Conservation (phyloP, 495 filamentous ascomycete genomes). For the Penicillium atrosanguineum region DNA sequence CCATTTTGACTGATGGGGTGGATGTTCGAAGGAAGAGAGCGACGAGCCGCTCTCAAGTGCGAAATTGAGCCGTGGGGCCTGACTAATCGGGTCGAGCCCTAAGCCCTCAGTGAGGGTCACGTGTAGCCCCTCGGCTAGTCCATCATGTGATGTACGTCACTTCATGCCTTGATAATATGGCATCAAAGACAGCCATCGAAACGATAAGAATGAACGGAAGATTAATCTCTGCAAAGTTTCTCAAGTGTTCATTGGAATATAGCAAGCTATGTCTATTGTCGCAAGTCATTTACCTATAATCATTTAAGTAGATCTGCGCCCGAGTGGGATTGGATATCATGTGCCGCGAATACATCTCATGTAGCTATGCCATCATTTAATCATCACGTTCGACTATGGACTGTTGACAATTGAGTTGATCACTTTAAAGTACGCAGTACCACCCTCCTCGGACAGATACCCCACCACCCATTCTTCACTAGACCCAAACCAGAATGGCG, state of each 20-base stretch:
- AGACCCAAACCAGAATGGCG: slow-evolving; percentile 44
- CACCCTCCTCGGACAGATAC: slow-evolving; percentile 27
- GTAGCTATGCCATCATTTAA: background rate
- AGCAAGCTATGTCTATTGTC: too few species aligned
- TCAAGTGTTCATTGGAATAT: background rate
- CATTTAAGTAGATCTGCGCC: too few species aligned
- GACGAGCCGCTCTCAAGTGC: slow-evolving; percentile 37
- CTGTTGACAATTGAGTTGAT: slow-evolving; percentile 30
- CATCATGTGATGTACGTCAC: background rate
- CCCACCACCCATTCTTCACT: slow-evolving; percentile 41
- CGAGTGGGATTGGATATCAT: too few species aligned
- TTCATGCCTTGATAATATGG: background rate
- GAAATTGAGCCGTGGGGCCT: slow-evolving; percentile 50
- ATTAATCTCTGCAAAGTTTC: background rate
- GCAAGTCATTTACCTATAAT: too few species aligned
- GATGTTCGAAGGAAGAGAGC: slow-evolving; percentile 44
- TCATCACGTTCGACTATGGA: slow-evolving; percentile 3
- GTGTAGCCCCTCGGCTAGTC: slow-evolving; percentile 21
- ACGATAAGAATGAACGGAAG: too few species aligned
- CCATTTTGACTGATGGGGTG: slow-evolving; percentile 53
- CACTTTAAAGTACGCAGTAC: slow-evolving; percentile 25
- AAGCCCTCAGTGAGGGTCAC: slow-evolving; percentile 36
- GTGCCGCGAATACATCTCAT: too few species aligned
- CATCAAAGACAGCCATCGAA: background rate
- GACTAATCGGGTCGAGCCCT: slow-evolving; percentile 38